These are phyloP conservation scores for Mycena polygramma DNA, from an alignment of 768 basidiomycete genomes.

Conservation along the genomic window DNA sequence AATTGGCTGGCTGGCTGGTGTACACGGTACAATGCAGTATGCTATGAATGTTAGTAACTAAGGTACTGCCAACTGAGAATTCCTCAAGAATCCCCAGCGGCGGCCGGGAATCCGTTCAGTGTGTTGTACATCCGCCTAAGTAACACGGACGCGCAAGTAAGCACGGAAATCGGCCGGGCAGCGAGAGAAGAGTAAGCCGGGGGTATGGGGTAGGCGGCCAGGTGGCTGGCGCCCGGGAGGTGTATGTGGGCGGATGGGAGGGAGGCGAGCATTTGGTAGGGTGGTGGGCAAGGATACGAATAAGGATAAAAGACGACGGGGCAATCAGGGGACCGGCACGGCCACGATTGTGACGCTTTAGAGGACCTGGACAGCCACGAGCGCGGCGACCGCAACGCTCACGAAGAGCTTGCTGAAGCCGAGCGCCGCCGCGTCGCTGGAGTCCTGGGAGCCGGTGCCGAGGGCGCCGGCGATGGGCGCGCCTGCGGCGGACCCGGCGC, in stretches of 20 bases:
- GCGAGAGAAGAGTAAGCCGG: too few species aligned
- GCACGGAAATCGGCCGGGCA: too few species aligned
- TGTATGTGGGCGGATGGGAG: not conserved
- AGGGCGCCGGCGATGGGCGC: not conserved
- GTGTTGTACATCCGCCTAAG: not conserved
- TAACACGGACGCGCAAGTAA: too few species aligned
- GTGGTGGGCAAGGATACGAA: not conserved
- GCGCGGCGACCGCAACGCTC: conserved; percentile 7
- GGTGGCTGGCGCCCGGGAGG: not conserved
- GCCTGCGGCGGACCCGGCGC: not conserved
- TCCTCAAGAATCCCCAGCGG: conserved; percentile 27
- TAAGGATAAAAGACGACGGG: not conserved
- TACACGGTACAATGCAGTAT: conserved; percentile 23
- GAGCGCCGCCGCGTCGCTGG: conserved; percentile 17
- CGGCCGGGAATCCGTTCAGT: conserved; percentile 18
- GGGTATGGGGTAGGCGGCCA: too few species aligned
- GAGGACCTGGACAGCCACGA: conserved; percentile 19
- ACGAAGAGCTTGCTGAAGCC: conserved; percentile 17
- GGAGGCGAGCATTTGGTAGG: not conserved
- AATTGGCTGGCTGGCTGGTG: not conserved
- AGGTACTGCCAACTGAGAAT: not conserved
- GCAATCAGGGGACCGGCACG: too few species aligned
- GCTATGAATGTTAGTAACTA: too few species aligned
- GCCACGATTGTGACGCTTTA: not conserved
- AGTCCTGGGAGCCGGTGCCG: conserved; percentile 8